Evolutionary conservation across 768 basidiomycete genomes (phyloP), one percentile per base, ranked within the genome.

Genomic region (Suillus spraguei): DNA sequence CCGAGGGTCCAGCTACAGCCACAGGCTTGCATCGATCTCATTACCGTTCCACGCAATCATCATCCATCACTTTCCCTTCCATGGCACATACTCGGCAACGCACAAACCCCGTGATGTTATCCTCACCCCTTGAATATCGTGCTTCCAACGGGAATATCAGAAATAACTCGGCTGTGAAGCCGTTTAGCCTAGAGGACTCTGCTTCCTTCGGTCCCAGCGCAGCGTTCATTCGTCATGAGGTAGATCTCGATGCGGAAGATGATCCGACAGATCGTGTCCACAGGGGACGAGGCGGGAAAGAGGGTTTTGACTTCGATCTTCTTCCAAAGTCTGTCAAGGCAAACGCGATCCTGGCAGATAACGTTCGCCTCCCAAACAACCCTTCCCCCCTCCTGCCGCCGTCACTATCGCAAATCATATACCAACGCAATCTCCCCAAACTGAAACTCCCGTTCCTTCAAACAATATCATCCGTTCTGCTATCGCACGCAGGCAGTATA

Each of bases 1-100:
- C 81, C 1, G 79, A 81, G 59, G 81, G 81, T 1, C 81, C 80
- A 17, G 80, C 80, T 16, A 82, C 79, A 1, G 77, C 80, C 20
- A 76, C 79, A 2, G 75, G 74, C 63, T 67, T 78, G 7, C 64
- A 76, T 28, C 66, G 68, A 53, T 77, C 65, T n/a, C 69, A 74
- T 38, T 76, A 74, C 39, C 69, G 67, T 11, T 17, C 63, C 0
- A 55, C 67, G 14, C 70, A 62, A 16, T 61, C 72, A 38, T 70
- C 69, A 42, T 70, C 69, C 0, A 28, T 74, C 11, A 36, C 66
- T 3, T 68, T 70, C 56, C 2, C 68, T 22, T 60, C 74, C 6
- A 58, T 71, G 1, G 69, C 50, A 6, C 64, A 73, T 32, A 10
- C 58, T 6, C 72, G 65, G 5, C 17, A 58, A 14, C 39, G 39